Evolutionary conservation across 1,139 yeast species (phyloP).

Genomic region (Pichia sp.): DNA sequence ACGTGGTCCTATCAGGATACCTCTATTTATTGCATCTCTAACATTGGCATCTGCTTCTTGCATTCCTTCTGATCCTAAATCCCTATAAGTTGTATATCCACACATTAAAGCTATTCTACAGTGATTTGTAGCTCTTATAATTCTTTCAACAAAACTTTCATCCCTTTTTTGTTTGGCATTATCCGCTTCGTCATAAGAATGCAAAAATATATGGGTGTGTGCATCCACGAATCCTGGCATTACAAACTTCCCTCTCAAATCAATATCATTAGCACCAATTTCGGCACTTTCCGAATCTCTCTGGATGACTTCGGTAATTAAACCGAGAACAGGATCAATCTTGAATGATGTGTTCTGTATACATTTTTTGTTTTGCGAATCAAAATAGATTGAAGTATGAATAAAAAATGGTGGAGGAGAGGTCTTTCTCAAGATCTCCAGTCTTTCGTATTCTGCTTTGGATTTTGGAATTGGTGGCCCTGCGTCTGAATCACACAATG

Average conservation of each 20-base stretch:
- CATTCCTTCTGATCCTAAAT: slow-evolving; percentile 22
- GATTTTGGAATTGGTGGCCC: slow-evolving; percentile 15
- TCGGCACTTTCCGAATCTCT: slow-evolving; percentile 4
- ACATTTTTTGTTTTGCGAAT: slow-evolving; percentile 12
- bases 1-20: slow-evolving; percentile 19
- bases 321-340: slow-evolving; percentile 18
- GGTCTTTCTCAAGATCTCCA: slow-evolving; percentile 10
- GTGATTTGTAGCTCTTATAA: slow-evolving; percentile 20
- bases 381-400: slow-evolving; percentile 15
- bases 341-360: slow-evolving; percentile 10
- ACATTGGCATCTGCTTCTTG: slow-evolving; percentile 22
- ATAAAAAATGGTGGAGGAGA: slow-evolving; percentile 15
- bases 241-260: slow-evolving; percentile 17
- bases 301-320: slow-evolving; percentile 11
- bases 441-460: slow-evolving; percentile 14
- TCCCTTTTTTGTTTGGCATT: slow-evolving; percentile 20
- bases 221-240: slow-evolving; percentile 23
- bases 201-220: slow-evolving; percentile 22
- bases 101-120: slow-evolving; percentile 18
- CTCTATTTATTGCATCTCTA: slow-evolving; percentile 22
- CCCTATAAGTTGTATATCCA: slow-evolving; percentile 23
- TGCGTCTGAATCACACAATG: slow-evolving; percentile 4
- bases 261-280: slow-evolving; percentile 13
- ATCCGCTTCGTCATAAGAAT: slow-evolving; percentile 21
- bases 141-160: slow-evolving; percentile 20